Evolutionary conservation across 164 flowering plant genomes (phyloP).

Genomic region (Echeveria elegans): DNA sequence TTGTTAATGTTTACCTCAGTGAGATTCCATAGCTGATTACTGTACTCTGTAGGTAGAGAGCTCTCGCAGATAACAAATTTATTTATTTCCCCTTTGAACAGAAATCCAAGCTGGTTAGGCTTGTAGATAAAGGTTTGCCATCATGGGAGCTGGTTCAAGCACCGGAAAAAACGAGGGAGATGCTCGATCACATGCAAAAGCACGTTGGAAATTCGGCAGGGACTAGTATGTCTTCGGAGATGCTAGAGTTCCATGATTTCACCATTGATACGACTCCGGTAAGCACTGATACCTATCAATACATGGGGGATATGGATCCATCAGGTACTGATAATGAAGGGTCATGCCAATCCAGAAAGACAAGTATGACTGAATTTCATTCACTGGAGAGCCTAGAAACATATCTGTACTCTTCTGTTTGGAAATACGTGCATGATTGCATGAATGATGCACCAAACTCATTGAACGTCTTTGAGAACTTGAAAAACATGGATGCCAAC

Average conservation of each 20-base stretch:
- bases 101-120: constrained; percentile 84
- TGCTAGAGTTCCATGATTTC: too few species aligned
- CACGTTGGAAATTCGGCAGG: neutral
- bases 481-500: constrained; percentile 1
- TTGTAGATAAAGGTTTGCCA: constrained; percentile 57
- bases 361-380: neutral
- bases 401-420: constrained; percentile 36
- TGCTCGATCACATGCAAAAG: constrained; percentile 11
- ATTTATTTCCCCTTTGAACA: constrained; percentile 12
- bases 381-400: constrained; percentile 49
- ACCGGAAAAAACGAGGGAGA: constrained; percentile 25
- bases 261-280: constrained; percentile 16
- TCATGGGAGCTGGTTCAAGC: constrained; percentile 44
- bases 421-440: constrained; percentile 22
- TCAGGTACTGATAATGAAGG: constrained; percentile 24
- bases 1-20: too few species aligned
- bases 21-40: neutral
- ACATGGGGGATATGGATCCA: constrained; percentile 33
- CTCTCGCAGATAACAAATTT: neutral
- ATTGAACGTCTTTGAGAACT: constrained; percentile 14
- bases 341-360: constrained; percentile 13
- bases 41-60: neutral
- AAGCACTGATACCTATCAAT: constrained; percentile 36
- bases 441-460: constrained; percentile 12
- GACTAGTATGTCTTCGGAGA: too few species aligned